These are phyloP conservation scores for Teratosphaeria pseudoeucalypti DNA, from an alignment of 2,329 filamentous ascomycete genomes.

Conservation along the genomic window DNA sequence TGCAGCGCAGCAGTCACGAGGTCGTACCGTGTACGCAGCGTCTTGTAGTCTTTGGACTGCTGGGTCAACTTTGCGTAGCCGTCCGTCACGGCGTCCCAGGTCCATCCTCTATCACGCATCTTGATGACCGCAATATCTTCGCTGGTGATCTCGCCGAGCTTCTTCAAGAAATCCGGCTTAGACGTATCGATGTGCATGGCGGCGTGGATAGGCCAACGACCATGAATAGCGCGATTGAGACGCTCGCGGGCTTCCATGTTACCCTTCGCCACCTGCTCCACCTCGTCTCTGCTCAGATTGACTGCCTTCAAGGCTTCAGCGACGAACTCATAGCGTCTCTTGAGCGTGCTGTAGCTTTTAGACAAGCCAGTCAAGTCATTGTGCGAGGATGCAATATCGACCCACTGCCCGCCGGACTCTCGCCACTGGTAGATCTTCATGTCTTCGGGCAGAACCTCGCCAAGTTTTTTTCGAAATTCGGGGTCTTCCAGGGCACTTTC, in stretches of 20 bases:
- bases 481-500: not conserved
- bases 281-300: not conserved
- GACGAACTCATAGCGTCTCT: constrained; percentile 4
- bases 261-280: not conserved
- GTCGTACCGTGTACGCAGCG: not conserved
- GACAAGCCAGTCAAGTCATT: constrained; percentile 1
- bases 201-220: not conserved
- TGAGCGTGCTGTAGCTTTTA: constrained; percentile 3
- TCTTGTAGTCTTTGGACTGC: not conserved
- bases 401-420: constrained; percentile 7
- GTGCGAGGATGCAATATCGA: constrained; percentile 1
- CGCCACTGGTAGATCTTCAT: constrained; percentile 6
- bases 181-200: not conserved
- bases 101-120: not conserved
- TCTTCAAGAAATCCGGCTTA: not conserved
- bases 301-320: not conserved
- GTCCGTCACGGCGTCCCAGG: not conserved
- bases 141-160: not conserved
- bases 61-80: not conserved
- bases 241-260: not conserved
- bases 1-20: not conserved
- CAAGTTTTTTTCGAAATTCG: constrained; percentile 1
- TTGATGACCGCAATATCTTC: not conserved
- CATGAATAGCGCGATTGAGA: not conserved
- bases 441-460: constrained; percentile 7